Conservation (phyloP, 2,329 filamentous ascomycete genomes). For the Talaromyces sp. region DNA sequence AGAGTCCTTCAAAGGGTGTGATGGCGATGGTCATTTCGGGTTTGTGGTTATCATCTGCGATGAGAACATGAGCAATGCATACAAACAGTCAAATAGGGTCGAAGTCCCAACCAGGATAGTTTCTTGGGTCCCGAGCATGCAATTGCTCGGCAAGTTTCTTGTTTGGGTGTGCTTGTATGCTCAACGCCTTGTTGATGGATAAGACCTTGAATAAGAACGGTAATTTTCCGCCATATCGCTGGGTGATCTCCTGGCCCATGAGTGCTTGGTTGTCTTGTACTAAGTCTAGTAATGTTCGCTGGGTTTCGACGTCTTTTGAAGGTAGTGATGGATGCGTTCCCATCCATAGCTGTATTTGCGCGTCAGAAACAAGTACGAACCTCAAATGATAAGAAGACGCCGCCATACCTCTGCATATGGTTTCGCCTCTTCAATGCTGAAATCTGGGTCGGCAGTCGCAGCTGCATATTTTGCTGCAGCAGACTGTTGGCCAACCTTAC, state of each 20-base stretch:
- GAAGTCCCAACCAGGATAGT: slow-evolving; percentile 68
- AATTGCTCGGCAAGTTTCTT: slow-evolving; percentile 89
- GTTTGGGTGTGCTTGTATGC: slow-evolving; percentile 95
- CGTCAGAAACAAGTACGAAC: not conserved
- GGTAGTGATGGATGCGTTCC: slow-evolving; percentile 95
- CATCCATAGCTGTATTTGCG: slow-evolving; percentile 79
- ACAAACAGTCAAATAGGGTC: not conserved
- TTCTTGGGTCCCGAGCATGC: slow-evolving; percentile 79
- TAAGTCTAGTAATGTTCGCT: slow-evolving; percentile 80
- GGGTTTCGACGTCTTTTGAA: slow-evolving; percentile 80
- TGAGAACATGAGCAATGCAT: not conserved
- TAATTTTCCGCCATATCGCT: slow-evolving; percentile 75
- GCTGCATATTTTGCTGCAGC: slow-evolving; percentile 86
- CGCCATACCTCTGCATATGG: slow-evolving; percentile 81
- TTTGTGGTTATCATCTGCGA: slow-evolving; percentile 90
- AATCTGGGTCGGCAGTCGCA: slow-evolving; percentile 70
- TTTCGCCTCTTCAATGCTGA: slow-evolving; percentile 78
- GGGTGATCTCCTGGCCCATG: slow-evolving; percentile 67
- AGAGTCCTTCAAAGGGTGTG: slow-evolving; percentile 92
- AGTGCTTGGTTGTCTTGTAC: slow-evolving; percentile 82
- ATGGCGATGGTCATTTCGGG: slow-evolving; percentile 99
- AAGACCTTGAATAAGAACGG: slow-evolving; percentile 98
- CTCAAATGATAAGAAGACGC: not conserved
- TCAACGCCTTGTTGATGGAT: slow-evolving; percentile 91
- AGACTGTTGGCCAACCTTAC: slow-evolving; percentile 83